phyloP scores from a whole-genome alignment of 352 stramenopile species.

The Albugo candida region DNA sequence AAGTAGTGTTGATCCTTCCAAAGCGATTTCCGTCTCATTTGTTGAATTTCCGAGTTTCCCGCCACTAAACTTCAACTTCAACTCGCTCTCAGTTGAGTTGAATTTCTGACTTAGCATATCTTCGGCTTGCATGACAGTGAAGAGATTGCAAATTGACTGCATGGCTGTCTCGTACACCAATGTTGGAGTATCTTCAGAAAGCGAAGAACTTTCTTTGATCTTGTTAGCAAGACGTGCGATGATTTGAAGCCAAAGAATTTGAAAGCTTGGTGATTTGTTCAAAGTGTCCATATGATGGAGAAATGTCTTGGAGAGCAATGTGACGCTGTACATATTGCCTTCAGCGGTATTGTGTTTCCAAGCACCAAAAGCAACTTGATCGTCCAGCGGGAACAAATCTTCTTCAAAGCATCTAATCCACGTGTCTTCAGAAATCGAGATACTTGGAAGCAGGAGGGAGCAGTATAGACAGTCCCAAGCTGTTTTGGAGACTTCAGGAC shows the following conservation, averaged over 20 bases:
- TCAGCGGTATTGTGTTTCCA: constrained; percentile 30
- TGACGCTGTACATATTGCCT: constrained; percentile 60
- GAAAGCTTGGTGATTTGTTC: constrained; percentile 40
- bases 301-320: constrained; percentile 73
- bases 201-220: constrained; percentile 20
- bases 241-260: constrained; percentile 56
- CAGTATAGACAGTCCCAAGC: constrained; percentile 73
- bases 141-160: constrained; percentile 71
- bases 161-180: constrained; percentile 73
- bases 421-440: constrained; percentile 43
- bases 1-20: too few species aligned
- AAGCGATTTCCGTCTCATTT: too few species aligned
- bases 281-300: constrained; percentile 64
- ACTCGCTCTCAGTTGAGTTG: too few species aligned
- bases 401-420: constrained; percentile 74
- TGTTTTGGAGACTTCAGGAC: constrained; percentile 50
- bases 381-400: constrained; percentile 77
- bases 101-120: constrained; percentile 31
- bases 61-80: too few species aligned
- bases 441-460: constrained; percentile 47
- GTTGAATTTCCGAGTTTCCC: too few species aligned
- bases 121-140: constrained; percentile 67
- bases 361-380: constrained; percentile 43
- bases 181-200: constrained; percentile 11
- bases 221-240: constrained; percentile 54